A percentile compares a stretch with the other conserved stretches of the same genome.
Conservation (phyloP, 352 stramenopile genomes). For the Pythium grandisporangium region DNA sequence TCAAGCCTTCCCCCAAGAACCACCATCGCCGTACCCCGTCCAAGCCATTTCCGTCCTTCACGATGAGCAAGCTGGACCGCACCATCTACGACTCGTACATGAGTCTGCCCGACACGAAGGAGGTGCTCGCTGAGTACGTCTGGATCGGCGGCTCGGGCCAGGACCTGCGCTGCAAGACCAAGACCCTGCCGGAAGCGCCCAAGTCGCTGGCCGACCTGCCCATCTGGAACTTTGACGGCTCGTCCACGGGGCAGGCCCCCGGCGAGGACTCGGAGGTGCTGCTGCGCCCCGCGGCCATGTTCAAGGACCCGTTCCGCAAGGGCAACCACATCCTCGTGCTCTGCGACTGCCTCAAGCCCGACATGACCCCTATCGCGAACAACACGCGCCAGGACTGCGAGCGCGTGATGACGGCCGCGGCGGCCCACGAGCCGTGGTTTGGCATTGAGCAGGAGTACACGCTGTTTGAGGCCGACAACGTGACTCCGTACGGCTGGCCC, state of each 20-base stretch:
- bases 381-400: slow-evolving; percentile 84
- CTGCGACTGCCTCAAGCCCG: slow-evolving; percentile 95
- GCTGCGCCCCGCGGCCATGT: slow-evolving; percentile 88
- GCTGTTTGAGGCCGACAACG: slow-evolving; percentile 83
- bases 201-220: slow-evolving; percentile 78
- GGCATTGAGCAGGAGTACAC: slow-evolving; percentile 98
- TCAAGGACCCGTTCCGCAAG: slow-evolving; percentile 94
- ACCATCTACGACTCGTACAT: slow-evolving; percentile 79
- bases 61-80: slow-evolving; percentile 79
- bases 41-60: too few relatives aligned
- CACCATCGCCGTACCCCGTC: too few relatives aligned
- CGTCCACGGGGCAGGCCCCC: slow-evolving; percentile 93
- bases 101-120: slow-evolving; percentile 32
- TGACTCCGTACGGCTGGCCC: slow-evolving; percentile 89
- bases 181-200: slow-evolving; percentile 76
- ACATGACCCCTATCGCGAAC: slow-evolving; percentile 87
- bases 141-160: slow-evolving; percentile 93
- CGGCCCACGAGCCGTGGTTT: slow-evolving; percentile 84
- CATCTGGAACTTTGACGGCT: slow-evolving; percentile 98
- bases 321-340: slow-evolving; percentile 95
- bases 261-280: slow-evolving; percentile 97
- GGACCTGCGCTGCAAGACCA: slow-evolving; percentile 91
- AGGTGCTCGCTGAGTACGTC: slow-evolving; percentile 90
- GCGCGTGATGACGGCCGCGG: slow-evolving; percentile 61
- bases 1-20: slow-evolving; percentile 5